These are phyloP conservation scores for Camptophora hylomeconis DNA, from an alignment of 2,329 filamentous ascomycete genomes.

Conservation along the genomic window DNA sequence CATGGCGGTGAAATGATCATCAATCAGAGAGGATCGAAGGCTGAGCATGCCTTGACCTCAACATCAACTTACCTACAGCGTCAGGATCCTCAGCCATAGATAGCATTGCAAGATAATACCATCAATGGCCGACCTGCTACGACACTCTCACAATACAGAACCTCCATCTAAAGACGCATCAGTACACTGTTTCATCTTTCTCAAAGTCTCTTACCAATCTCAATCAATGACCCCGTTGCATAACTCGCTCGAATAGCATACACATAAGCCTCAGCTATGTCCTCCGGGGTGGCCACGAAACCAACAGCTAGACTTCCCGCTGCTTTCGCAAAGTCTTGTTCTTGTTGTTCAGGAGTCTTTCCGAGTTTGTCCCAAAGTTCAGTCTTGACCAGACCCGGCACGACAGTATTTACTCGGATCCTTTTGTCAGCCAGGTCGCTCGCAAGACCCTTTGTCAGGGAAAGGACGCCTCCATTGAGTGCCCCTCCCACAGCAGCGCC, in stretches of 20 bases:
- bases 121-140: too few relatives aligned
- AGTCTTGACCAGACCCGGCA: slow-evolving; percentile 41
- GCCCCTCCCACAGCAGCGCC: slow-evolving; percentile 37
- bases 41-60: too few relatives aligned
- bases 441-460: slow-evolving; percentile 43
- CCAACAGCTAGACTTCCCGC: slow-evolving; percentile 14
- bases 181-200: neutral
- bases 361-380: slow-evolving; percentile 25
- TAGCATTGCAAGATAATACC: too few relatives aligned
- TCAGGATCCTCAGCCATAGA: too few relatives aligned
- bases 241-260: slow-evolving; percentile 19
- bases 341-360: slow-evolving; percentile 15
- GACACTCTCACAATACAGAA: neutral
- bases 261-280: slow-evolving; percentile 35
- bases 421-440: slow-evolving; percentile 44
- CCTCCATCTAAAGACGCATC: slow-evolving; percentile 1
- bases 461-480: slow-evolving; percentile 38
- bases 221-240: slow-evolving; percentile 11
- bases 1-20: too few relatives aligned
- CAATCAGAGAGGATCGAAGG: too few relatives aligned
- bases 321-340: slow-evolving; percentile 9
- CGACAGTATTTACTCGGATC: slow-evolving; percentile 49
- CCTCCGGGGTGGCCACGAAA: slow-evolving; percentile 26
- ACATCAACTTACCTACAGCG: too few relatives aligned
- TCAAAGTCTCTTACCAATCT: slow-evolving; percentile 13